phyloP scores from a whole-genome alignment of 2,329 filamentous ascomycete species.

The Purpureocillium takamizusanense region DNA sequence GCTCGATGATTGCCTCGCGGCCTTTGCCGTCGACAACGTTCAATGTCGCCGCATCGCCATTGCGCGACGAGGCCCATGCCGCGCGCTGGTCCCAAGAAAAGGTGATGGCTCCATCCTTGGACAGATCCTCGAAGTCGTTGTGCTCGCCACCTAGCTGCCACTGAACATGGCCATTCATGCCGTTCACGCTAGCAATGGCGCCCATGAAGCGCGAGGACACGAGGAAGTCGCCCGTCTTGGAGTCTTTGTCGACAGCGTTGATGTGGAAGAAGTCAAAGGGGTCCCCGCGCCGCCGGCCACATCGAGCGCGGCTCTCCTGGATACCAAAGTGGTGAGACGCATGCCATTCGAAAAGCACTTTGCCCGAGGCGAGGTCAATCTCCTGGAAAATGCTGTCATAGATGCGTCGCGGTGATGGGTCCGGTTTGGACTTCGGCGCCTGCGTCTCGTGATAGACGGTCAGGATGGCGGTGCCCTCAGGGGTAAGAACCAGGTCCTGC shows the following conservation, averaged over 20 bases:
- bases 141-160: constrained; percentile 44
- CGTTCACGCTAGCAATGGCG: constrained; percentile 36
- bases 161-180: constrained; percentile 34
- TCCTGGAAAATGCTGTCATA: constrained; percentile 31
- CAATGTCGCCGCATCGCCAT: constrained; percentile 36
- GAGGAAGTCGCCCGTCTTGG: constrained; percentile 38
- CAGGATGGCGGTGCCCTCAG: constrained; percentile 29
- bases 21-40: constrained; percentile 30
- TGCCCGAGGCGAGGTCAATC: constrained; percentile 39
- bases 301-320: constrained; percentile 6
- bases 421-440: not conserved
- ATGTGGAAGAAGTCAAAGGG: constrained; percentile 49
- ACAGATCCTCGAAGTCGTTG: constrained; percentile 26
- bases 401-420: constrained; percentile 14
- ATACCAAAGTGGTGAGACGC: constrained; percentile 19
- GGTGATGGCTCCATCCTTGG: constrained; percentile 19
- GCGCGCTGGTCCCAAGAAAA: constrained; percentile 45
- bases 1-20: constrained; percentile 15
- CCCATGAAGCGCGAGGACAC: constrained; percentile 42
- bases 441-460: constrained; percentile 15
- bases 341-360: constrained; percentile 38
- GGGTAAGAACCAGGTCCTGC: constrained; percentile 31
- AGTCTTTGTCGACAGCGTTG: constrained; percentile 44
- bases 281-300: constrained; percentile 13
- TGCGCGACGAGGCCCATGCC: constrained; percentile 20